A percentile compares a stretch with the other conserved stretches of the same genome.
phyloP scores from a whole-genome alignment of 495 filamentous ascomycete species.

The Neurospora sp. region DNA sequence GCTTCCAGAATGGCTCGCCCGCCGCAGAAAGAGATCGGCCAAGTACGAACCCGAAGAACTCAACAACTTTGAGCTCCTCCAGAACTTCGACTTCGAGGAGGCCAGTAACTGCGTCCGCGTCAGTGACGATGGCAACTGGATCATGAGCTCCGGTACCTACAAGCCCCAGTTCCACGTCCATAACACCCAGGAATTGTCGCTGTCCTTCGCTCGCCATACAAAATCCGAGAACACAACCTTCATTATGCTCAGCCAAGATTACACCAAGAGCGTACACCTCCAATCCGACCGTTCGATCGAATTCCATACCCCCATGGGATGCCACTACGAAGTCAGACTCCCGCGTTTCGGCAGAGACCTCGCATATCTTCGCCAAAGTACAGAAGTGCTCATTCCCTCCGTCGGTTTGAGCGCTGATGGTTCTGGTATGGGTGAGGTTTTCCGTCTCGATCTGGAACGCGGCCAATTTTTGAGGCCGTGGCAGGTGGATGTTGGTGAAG shows the following conservation, averaged over 20 bases:
- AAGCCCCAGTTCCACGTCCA: constrained; percentile 97
- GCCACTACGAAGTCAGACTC: constrained; percentile 76
- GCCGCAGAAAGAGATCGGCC: constrained; percentile 82
- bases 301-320: constrained; percentile 85
- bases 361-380: constrained; percentile 70
- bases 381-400: constrained; percentile 77
- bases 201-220: constrained; percentile 89
- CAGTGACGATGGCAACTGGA: constrained; percentile 95
- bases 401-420: constrained; percentile 77
- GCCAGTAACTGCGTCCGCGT: constrained; percentile 86
- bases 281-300: constrained; percentile 86
- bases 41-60: constrained; percentile 90
- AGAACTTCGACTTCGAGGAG: constrained; percentile 98
- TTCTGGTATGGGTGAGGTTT: constrained; percentile 71
- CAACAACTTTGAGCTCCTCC: constrained; percentile 86
- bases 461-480: constrained; percentile 81
- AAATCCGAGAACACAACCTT: constrained; percentile 92
- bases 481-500: constrained; percentile 73
- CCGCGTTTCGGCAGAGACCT: constrained; percentile 90
- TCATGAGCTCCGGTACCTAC: constrained; percentile 90
- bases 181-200: constrained; percentile 80
- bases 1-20: constrained; percentile 88
- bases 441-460: constrained; percentile 69
- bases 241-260: constrained; percentile 81
- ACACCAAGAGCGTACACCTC: constrained; percentile 88